Base-by-base conservation (phyloP, 169 alveolate genomes). In the Cryptosporidium meleagridis region DNA sequence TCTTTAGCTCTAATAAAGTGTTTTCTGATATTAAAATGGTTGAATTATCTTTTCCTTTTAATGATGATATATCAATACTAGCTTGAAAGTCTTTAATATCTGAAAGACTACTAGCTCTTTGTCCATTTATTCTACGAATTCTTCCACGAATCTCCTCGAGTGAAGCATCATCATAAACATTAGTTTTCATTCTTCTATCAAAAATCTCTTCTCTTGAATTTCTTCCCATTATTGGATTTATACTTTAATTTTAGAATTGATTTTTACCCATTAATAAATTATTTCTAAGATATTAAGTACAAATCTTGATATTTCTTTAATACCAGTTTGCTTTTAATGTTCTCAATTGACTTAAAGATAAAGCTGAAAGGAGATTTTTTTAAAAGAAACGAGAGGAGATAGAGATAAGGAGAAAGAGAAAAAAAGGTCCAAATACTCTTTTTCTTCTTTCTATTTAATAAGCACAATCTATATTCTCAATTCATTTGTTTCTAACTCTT, bases 71-170 rank as follows among this genome's bases (percentile, higher is more conserved):
- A 18, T 80, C 89, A 12, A 35, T 39, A 80, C 23, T 62, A 14
- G 12, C 39, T 35, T 73, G 86, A 29, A 80, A 41, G 70, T 80
- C 48, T 45, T 45, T 62, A 41, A 80, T 80, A 62, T 80, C 89
- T 37, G 89, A 80, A 5, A 80, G 33, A 39, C 89, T 80, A 29
- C 89, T 80, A n/a, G 89, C 45, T 65, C 89, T 58, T n/a, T 80
- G 89, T 3, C 86, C 86, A 33, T 73, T 18, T 18, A 73, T 73
- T 21, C 86, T 29, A 10, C 86, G 55, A 48, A 73, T 73, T 35
- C 86, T 73, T 18, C 72, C 86, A n/a, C 86, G 44, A 23, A 73
- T 73, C 41, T 73, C 86, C 23, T 59, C 86, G 21, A 73, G 35
- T 0, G 86, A 33, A 6, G 52, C 21, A 41, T 73, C 71, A 18